Base-by-base conservation (phyloP, 2,329 filamentous ascomycete genomes). In the Fusarium drepaniforme region DNA sequence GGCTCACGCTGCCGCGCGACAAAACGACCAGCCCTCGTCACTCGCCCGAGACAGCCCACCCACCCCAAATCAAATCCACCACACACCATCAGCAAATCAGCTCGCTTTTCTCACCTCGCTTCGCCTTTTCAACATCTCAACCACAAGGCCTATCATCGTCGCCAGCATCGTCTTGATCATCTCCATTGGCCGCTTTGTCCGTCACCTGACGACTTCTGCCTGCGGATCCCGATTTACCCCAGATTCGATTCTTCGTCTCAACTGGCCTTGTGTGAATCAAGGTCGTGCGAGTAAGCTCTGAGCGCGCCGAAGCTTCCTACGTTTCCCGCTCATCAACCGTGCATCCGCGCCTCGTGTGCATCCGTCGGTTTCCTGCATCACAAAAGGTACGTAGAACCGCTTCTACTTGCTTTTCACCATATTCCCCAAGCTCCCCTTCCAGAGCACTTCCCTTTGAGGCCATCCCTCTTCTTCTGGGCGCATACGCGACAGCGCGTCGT, bases 61-160 rank as follows among this genome's bases (percentile, higher is more conserved):
- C 79, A 77, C 72, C 68, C 68, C 70, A 74, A 75, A 75, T 35
- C 75, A 75, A 79, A 78, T 74, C 78, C 78, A 79, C 77, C 75
- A 68, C 74, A 70, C 65, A 64, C 67, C 72, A 69, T 73, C 81
- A 84, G 83, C 87, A 89, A 89, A 89, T 89, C 88, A 89, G 84
- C 84, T 83, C 82, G 79, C 82, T 82, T 81, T 80, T 80, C 66
- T 77, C 79, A 77, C 80, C 78, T 82, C 78, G 78, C 78, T 76
- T 82, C 77, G 77, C 77, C 79, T 74, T 76, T 77, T 82, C 80
- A 78, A 82, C 81, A 79, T 82, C 81, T 82, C 84, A 78, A 84
- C 82, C 81, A 80, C 77, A 78, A 85, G 80, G 85, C 88, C 88
- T 90, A 89, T 90, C 87, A 89, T 81, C 82, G 82, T 84, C 83